Conservation (phyloP, 2,329 filamentous ascomycete genomes). For the Fusarium solani-melongenae region DNA sequence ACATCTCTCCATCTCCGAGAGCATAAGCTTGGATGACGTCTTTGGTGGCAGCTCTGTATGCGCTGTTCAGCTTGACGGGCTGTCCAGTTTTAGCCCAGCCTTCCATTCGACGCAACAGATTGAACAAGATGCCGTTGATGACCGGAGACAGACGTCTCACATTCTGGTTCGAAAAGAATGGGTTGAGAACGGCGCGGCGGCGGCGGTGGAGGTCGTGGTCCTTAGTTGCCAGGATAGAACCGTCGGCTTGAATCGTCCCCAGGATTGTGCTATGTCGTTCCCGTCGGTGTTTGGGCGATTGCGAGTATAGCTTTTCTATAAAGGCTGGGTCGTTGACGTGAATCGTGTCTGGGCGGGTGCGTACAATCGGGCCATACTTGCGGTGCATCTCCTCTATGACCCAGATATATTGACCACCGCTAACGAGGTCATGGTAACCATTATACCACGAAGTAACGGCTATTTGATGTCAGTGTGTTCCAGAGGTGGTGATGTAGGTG, state of each 20-base stretch:
- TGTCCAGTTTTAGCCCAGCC: slow-evolving; percentile 13
- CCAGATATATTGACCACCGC: slow-evolving; percentile 31
- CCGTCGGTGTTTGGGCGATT: slow-evolving; percentile 10
- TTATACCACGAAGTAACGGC: slow-evolving; percentile 26
- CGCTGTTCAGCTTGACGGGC: slow-evolving; percentile 6
- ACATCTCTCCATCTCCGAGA: slow-evolving; percentile 38
- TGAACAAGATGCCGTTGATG: slow-evolving; percentile 20
- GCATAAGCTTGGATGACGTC: slow-evolving; percentile 36
- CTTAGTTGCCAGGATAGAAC: slow-evolving; percentile 29
- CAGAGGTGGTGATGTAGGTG: too few species aligned
- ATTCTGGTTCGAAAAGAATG: slow-evolving; percentile 40
- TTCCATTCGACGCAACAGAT: slow-evolving; percentile 10
- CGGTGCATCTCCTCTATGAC: slow-evolving; percentile 47
- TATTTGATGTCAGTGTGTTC: neutral
- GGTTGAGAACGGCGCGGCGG: slow-evolving; percentile 34
- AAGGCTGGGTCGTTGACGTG: slow-evolving; percentile 44
- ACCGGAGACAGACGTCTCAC: slow-evolving; percentile 22
- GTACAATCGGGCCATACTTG: slow-evolving; percentile 50
- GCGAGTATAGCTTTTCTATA: slow-evolving; percentile 36
- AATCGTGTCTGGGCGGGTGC: slow-evolving; percentile 42
- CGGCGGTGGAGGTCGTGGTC: slow-evolving; percentile 40
- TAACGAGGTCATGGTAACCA: slow-evolving; percentile 23
- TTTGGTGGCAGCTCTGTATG: slow-evolving; percentile 26
- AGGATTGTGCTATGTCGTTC: slow-evolving; percentile 24
- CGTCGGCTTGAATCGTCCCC: neutral